These are phyloP conservation scores for Penicillium digitatum DNA, from an alignment of 2,329 filamentous ascomycete species.

Conservation along the genomic window DNA sequence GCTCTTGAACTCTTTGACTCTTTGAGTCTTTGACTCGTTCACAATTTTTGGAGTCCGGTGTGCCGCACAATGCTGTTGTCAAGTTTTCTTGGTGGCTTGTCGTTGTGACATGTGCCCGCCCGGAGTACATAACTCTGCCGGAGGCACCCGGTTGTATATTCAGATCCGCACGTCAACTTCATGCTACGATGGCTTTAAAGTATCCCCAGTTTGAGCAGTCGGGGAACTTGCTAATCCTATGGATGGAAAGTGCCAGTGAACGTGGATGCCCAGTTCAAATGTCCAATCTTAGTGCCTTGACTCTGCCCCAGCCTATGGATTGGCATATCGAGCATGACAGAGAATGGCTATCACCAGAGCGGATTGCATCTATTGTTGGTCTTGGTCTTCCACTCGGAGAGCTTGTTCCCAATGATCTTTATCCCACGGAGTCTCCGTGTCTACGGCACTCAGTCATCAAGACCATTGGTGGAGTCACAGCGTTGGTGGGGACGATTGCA, in stretches of 20 bases:
- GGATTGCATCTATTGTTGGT: background rate
- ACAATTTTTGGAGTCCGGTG: background rate
- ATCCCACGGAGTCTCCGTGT: background rate
- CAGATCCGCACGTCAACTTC: accelerated
- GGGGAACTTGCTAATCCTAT: background rate
- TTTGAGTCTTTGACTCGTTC: background rate
- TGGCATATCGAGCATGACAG: background rate
- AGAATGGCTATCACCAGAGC: background rate
- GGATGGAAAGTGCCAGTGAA: background rate
- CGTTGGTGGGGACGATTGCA: background rate
- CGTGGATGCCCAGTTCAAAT: background rate
- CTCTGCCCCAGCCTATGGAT: background rate
- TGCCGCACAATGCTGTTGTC: background rate
- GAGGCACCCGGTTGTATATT: background rate
- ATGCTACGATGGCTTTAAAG: background rate
- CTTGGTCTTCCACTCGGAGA: background rate
- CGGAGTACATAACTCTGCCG: background rate
- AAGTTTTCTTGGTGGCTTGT: background rate
- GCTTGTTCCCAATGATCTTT: background rate
- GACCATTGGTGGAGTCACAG: background rate
- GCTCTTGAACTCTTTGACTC: background rate
- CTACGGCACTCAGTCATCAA: background rate
- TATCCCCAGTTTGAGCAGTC: background rate
- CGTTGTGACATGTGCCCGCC: no score
- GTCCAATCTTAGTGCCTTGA: background rate